phyloP scores from a whole-genome alignment of 2,329 filamentous ascomycete species.

The Colletotrichum shisoi region DNA sequence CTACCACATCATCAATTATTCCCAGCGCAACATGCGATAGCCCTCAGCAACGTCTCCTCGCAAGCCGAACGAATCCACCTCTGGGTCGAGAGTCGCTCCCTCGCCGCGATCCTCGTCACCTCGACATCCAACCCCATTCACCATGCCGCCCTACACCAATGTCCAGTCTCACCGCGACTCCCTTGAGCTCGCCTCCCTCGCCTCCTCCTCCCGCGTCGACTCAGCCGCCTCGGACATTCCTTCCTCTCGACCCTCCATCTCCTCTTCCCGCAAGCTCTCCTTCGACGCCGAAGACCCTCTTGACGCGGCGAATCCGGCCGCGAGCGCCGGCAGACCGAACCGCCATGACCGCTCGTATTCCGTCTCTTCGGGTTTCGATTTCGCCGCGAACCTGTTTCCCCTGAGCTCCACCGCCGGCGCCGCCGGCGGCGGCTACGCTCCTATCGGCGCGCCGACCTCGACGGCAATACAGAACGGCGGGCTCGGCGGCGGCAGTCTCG shows the following conservation, averaged over 20 bases:
- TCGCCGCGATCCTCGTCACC: slow-evolving; percentile 23
- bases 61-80: slow-evolving; percentile 19
- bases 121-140: slow-evolving; percentile 14
- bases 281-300: slow-evolving; percentile 87
- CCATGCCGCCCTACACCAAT: slow-evolving; percentile 53
- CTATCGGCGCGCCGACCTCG: slow-evolving; percentile 73
- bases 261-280: slow-evolving; percentile 90
- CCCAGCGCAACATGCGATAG: slow-evolving; percentile 36
- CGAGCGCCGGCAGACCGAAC: slow-evolving; percentile 51
- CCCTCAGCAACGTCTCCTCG: slow-evolving; percentile 7
- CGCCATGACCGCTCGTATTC: slow-evolving; percentile 78
- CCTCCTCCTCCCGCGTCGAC: slow-evolving; percentile 76
- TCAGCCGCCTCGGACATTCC: slow-evolving; percentile 68
- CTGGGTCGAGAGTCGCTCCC: slow-evolving; percentile 23
- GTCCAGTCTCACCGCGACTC: slow-evolving; percentile 75
- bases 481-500: slow-evolving; percentile 78
- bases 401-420: slow-evolving; percentile 79
- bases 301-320: slow-evolving; percentile 65
- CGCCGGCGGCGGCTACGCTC: slow-evolving; percentile 78
- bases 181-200: slow-evolving; percentile 92
- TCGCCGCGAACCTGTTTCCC: slow-evolving; percentile 90
- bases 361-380: slow-evolving; percentile 92
- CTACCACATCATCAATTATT: neutral
- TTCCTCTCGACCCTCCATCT: slow-evolving; percentile 82
- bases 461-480: slow-evolving; percentile 57